Conservation (phyloP, 345 rosid genomes). For the Rhodamnia argentea region DNA sequence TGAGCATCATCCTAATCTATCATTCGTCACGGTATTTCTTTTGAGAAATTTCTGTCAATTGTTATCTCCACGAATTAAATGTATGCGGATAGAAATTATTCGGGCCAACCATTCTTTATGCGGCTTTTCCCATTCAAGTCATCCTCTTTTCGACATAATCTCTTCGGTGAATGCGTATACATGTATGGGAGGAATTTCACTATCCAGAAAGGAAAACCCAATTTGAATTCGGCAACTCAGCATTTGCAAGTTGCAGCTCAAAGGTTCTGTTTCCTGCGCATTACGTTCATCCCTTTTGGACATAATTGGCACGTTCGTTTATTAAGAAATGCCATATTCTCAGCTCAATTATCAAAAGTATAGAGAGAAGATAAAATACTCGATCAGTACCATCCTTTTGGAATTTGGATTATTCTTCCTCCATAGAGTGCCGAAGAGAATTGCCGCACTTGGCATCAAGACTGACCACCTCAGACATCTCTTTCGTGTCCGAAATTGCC, state of each 20-base stretch:
- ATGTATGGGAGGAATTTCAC: background rate
- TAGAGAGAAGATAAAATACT: background rate
- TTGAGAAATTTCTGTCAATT: background rate
- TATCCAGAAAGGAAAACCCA: background rate
- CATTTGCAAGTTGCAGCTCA: background rate
- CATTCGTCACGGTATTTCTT: background rate
- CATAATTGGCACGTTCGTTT: background rate
- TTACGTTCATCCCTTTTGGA: background rate
- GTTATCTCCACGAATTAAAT: background rate
- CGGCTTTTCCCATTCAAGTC: background rate
- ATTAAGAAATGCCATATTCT: background rate
- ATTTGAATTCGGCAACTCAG: background rate
- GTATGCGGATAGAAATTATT: background rate
- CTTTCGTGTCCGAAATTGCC: background rate
- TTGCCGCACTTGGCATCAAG: background rate
- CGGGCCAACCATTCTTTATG: background rate
- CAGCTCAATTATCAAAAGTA: background rate
- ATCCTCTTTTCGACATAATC: too few relatives aligned
- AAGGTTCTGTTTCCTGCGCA: background rate
- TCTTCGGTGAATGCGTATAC: background rate
- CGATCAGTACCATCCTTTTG: background rate
- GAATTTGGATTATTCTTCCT: background rate
- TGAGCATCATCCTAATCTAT: too few relatives aligned
- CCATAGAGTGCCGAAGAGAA: background rate
- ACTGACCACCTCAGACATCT: background rate